phyloP scores from a whole-genome alignment of 2,329 filamentous ascomycete genomes.

The Paradendryphiella salina region DNA sequence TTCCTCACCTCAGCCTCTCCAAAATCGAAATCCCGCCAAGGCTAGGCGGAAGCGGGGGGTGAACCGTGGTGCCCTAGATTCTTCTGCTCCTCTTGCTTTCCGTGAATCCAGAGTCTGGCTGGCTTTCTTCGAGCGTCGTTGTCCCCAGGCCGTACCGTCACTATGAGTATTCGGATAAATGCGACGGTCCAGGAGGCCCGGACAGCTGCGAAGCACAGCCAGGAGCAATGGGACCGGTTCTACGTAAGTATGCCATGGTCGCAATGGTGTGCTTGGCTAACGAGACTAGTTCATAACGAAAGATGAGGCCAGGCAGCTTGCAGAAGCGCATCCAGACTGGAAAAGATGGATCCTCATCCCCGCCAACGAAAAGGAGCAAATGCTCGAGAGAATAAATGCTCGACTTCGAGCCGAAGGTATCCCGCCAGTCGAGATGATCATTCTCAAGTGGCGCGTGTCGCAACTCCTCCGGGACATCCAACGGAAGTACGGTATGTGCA shows the following conservation, averaged over 20 bases:
- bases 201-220: slow-evolving; percentile 41
- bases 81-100: slow-evolving; percentile 42
- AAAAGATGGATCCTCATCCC: slow-evolving; percentile 46
- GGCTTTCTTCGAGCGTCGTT: slow-evolving; percentile 28
- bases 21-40: slow-evolving; percentile 46
- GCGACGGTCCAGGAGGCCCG: slow-evolving; percentile 44
- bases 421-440: slow-evolving; percentile 44
- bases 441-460: slow-evolving; percentile 45
- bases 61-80: slow-evolving; percentile 45
- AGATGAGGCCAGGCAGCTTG: slow-evolving; percentile 44
- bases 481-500: slow-evolving; percentile 44
- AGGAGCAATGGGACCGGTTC: slow-evolving; percentile 46
- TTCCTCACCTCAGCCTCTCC: slow-evolving; percentile 45
- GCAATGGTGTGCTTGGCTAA: slow-evolving; percentile 28
- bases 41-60: slow-evolving; percentile 44
- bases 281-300: slow-evolving; percentile 43
- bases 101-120: slow-evolving; percentile 35
- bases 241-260: slow-evolving; percentile 37
- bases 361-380: slow-evolving; percentile 43
- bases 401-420: slow-evolving; percentile 43
- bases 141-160: slow-evolving; percentile 24
- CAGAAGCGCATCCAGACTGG: slow-evolving; percentile 44
- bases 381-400: slow-evolving; percentile 43
- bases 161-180: slow-evolving; percentile 47
- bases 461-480: slow-evolving; percentile 44